Evolutionary conservation across 148 eudicot species (phyloP).

Genomic region (Persicaria tinctoria): DNA sequence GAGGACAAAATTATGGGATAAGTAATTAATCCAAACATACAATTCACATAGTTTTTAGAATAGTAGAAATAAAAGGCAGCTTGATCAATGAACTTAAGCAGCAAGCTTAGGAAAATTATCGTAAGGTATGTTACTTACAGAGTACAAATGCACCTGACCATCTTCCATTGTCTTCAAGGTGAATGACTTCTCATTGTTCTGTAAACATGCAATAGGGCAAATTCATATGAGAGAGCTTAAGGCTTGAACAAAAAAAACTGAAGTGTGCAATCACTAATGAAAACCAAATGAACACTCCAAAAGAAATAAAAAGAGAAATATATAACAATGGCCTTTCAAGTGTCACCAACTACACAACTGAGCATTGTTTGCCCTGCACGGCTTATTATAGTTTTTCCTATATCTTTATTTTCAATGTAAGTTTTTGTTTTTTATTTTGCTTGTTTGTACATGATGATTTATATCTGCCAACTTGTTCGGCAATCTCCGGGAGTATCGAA

Average conservation of each 20-base stretch:
- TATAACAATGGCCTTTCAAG: neutral
- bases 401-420: too few species aligned
- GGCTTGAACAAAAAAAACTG: neutral
- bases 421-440: too few species aligned
- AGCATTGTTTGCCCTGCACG: too few species aligned
- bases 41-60: neutral
- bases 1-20: neutral
- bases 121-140: slow-evolving; percentile 42
- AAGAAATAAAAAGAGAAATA: neutral
- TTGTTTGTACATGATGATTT: too few species aligned
- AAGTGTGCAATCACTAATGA: neutral
- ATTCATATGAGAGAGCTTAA: slow-evolving; percentile 9
- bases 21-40: neutral
- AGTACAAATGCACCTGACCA: slow-evolving; percentile 74
- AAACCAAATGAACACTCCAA: neutral
- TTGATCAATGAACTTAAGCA: neutral
- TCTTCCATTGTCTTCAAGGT: slow-evolving; percentile 96
- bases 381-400: too few species aligned
- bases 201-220: slow-evolving; percentile 17
- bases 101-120: neutral
- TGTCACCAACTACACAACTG: too few species aligned
- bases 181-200: slow-evolving; percentile 86
- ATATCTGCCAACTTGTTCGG: too few species aligned
- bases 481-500: too few species aligned
- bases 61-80: neutral